phyloP scores from a whole-genome alignment of 306 rosid genomes.

The Citrullus colocynthis region DNA sequence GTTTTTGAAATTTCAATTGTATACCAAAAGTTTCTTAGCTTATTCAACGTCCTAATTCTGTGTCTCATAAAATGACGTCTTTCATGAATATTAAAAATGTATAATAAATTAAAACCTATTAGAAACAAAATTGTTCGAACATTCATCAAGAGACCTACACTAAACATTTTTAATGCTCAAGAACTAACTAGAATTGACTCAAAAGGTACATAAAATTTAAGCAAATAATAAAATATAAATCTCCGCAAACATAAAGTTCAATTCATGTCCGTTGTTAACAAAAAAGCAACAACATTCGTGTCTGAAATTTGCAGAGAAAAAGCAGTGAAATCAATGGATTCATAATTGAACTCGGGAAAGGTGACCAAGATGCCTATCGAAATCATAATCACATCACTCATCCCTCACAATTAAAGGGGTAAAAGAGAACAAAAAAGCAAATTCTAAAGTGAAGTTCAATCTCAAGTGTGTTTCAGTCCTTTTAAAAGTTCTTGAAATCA shows the following conservation, averaged over 20 bases:
- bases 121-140: background rate
- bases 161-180: no score
- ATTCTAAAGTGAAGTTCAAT: background rate
- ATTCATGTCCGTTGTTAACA: background rate
- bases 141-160: no score
- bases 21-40: no score
- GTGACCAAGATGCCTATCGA: background rate
- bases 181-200: no score
- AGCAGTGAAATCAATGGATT: constrained; percentile 2
- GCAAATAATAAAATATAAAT: background rate
- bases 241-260: background rate
- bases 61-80: no score
- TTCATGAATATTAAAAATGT: no score
- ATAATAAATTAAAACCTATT: no score
- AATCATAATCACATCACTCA: background rate
- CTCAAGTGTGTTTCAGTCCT: background rate
- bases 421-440: background rate
- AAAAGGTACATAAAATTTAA: background rate
- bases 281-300: background rate
- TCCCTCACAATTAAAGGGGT: background rate
- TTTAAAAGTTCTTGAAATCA: background rate
- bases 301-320: background rate
- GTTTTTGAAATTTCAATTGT: no score
- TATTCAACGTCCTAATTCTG: background rate
- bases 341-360: constrained; percentile 9